Conservation (phyloP, 306 rosid genomes). For the Vicia sativa region DNA sequence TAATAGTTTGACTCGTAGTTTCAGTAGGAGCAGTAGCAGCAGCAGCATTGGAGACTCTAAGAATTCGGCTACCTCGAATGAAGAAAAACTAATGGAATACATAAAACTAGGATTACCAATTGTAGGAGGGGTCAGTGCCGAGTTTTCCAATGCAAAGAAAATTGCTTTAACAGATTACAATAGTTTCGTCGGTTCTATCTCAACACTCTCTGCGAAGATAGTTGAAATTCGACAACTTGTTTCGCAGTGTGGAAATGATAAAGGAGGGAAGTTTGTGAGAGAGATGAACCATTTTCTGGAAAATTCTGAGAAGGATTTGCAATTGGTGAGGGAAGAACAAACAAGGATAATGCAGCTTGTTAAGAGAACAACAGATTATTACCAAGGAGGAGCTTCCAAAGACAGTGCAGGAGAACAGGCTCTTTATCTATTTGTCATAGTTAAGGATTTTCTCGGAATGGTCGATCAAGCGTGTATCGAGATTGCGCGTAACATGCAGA, state of each 20-base stretch:
- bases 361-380: slow-evolving; percentile 70
- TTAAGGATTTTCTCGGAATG: slow-evolving; percentile 85
- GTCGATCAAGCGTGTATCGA: slow-evolving; percentile 86
- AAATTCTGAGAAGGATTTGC: slow-evolving; percentile 60
- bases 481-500: slow-evolving; percentile 68
- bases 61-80: slow-evolving; percentile 40
- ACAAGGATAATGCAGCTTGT: slow-evolving; percentile 63
- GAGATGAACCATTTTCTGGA: slow-evolving; percentile 77
- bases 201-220: slow-evolving; percentile 54
- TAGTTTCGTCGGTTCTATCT: slow-evolving; percentile 46
- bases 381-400: slow-evolving; percentile 72
- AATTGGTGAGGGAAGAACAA: slow-evolving; percentile 55
- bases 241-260: slow-evolving; percentile 46
- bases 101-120: slow-evolving; percentile 73
- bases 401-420: slow-evolving; percentile 54
- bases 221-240: slow-evolving; percentile 49
- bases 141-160: slow-evolving; percentile 78
- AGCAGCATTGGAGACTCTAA: slow-evolving; percentile 29
- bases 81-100: slow-evolving; percentile 71
- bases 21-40: slow-evolving; percentile 40
- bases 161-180: slow-evolving; percentile 66
- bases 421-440: slow-evolving; percentile 71
- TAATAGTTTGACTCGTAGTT: slow-evolving; percentile 54
- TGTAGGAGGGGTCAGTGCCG: slow-evolving; percentile 91
- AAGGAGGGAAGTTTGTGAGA: slow-evolving; percentile 59